Conservation (phyloP, 257 asterid genomes). For the Rhazya stricta region DNA sequence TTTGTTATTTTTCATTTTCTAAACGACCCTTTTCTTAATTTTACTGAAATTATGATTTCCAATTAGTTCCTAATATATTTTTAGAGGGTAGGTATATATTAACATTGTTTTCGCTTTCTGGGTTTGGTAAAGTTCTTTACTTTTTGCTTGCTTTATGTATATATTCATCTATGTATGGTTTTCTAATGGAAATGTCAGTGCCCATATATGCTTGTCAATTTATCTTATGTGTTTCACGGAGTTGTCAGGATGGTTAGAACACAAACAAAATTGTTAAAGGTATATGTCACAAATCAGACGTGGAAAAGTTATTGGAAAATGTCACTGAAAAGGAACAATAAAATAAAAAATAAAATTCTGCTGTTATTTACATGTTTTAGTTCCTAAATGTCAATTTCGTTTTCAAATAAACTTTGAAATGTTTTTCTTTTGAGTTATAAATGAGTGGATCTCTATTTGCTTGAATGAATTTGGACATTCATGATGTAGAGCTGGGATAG, state of each 20-base stretch:
- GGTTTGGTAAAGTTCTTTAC: neutral
- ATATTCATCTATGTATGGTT: neutral
- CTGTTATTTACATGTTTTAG: neutral
- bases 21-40: neutral
- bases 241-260: neutral
- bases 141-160: neutral
- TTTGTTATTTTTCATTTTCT: neutral
- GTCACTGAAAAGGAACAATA: neutral
- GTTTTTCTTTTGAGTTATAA: neutral
- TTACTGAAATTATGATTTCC: neutral
- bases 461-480: constrained; percentile 3
- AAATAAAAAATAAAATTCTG: neutral
- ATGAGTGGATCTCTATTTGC: neutral
- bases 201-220: neutral
- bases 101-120: neutral
- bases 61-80: neutral
- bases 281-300: neutral
- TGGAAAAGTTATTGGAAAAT: neutral
- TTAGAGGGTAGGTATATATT: neutral
- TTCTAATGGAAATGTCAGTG: neutral
- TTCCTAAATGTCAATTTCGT: neutral
- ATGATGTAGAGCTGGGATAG: neutral
- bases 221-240: neutral
- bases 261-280: neutral
- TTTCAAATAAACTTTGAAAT: neutral